Conservation (phyloP, 768 basidiomycete genomes). For the Naganishia antarctica region DNA sequence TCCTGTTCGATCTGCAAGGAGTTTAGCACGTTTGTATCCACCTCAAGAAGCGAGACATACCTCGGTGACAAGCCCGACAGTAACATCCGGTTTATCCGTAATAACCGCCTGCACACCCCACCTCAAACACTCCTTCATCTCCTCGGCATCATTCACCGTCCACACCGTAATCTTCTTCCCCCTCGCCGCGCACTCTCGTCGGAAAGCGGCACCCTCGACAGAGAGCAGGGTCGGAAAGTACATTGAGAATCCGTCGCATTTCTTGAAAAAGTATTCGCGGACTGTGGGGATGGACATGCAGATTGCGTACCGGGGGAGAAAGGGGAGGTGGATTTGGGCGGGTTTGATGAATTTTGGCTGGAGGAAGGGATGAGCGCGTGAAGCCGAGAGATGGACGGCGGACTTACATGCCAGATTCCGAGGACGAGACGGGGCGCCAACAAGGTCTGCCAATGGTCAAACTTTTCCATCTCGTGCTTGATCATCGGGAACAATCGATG, state of each 20-base stretch:
- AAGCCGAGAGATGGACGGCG: not conserved
- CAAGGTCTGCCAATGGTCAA: conserved; percentile 45
- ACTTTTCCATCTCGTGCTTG: conserved; percentile 59
- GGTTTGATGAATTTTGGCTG: conserved; percentile 81
- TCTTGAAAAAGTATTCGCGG: conserved; percentile 80
- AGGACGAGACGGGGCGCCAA: conserved; percentile 45
- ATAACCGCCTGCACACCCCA: conserved; percentile 47
- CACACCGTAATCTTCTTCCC: conserved; percentile 87
- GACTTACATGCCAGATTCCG: conserved; percentile 49
- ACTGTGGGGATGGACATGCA: conserved; percentile 68
- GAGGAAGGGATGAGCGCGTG: conserved; percentile 54
- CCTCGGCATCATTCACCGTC: conserved; percentile 86
- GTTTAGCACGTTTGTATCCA: not conserved
- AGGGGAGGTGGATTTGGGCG: conserved; percentile 71
- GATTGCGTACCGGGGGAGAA: conserved; percentile 79
- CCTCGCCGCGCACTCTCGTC: conserved; percentile 56
- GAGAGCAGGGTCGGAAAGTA: conserved; percentile 67
- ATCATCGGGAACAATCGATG: conserved; percentile 67
- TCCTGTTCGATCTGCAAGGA: conserved; percentile 30
- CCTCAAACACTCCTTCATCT: conserved; percentile 53
- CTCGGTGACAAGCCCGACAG: conserved; percentile 37
- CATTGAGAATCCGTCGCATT: conserved; percentile 81
- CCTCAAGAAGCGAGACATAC: conserved; percentile 30
- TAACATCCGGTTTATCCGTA: conserved; percentile 47
- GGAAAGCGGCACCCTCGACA: conserved; percentile 66